phyloP scores from a whole-genome alignment of 805 yeast genomes.

The Saccharomycopsis capsularis region DNA sequence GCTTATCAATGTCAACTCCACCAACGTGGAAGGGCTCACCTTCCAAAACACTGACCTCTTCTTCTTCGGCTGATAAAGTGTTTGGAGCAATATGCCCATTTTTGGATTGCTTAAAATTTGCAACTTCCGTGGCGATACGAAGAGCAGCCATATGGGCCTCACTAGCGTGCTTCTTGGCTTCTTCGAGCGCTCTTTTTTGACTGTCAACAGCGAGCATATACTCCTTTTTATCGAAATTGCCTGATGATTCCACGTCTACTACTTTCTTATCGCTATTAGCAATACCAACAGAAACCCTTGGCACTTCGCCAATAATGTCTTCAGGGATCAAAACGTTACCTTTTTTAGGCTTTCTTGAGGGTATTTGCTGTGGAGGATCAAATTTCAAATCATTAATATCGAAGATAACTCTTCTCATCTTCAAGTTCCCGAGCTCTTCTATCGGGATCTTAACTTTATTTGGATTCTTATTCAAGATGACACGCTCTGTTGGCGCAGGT shows the following conservation, averaged over 20 bases:
- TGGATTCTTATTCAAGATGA: slow-evolving; percentile 41
- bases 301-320: slow-evolving; percentile 51
- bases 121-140: slow-evolving; percentile 61
- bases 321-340: slow-evolving; percentile 75
- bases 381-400: slow-evolving; percentile 62
- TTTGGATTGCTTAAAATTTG: slow-evolving; percentile 32
- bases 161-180: slow-evolving; percentile 64
- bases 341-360: slow-evolving; percentile 71
- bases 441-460: slow-evolving; percentile 33
- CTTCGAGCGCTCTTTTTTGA: slow-evolving; percentile 46
- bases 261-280: slow-evolving; percentile 38
- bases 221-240: slow-evolving; percentile 38
- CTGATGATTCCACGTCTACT: slow-evolving; percentile 29
- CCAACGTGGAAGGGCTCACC: slow-evolving; percentile 17
- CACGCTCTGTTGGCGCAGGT: slow-evolving; percentile 27
- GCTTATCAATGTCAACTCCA: slow-evolving; percentile 58
- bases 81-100: slow-evolving; percentile 23
- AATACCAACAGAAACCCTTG: slow-evolving; percentile 63
- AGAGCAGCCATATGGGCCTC: slow-evolving; percentile 72
- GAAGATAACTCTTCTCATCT: slow-evolving; percentile 63
- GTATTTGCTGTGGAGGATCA: slow-evolving; percentile 94
- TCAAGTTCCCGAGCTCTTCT: slow-evolving; percentile 26
- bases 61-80: slow-evolving; percentile 18
- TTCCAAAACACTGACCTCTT: slow-evolving; percentile 4
- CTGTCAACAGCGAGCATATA: slow-evolving; percentile 52